Evolutionary conservation across 2,329 filamentous ascomycete genomes (phyloP).

Genomic region (Fusarium sp.): DNA sequence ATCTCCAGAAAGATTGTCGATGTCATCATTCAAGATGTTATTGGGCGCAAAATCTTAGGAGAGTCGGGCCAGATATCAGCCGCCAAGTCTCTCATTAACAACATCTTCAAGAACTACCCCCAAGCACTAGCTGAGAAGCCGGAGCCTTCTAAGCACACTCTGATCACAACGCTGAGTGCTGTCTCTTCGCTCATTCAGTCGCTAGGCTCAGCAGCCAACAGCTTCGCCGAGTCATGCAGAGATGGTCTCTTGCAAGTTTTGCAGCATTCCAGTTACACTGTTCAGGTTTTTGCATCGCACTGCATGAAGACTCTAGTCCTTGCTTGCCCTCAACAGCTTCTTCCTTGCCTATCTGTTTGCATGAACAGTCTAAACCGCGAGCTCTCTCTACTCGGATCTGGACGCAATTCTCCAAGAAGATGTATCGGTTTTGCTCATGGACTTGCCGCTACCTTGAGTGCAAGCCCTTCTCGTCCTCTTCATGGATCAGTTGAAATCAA

Average conservation of each 20-base stretch:
- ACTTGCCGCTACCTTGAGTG: constrained; percentile 89
- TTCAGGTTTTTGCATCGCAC: constrained; percentile 88
- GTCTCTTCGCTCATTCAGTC: constrained; percentile 81
- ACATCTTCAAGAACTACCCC: constrained; percentile 93
- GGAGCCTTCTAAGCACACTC: constrained; percentile 87
- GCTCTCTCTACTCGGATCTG: constrained; percentile 78
- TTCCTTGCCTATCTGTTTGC: constrained; percentile 92
- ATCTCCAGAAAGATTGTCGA: constrained; percentile 87
- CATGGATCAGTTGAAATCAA: constrained; percentile 97
- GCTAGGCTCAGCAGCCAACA: constrained; percentile 83
- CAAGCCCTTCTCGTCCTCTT: constrained; percentile 85
- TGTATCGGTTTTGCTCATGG: constrained; percentile 94
- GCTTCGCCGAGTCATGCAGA: constrained; percentile 83
- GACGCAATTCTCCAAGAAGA: constrained; percentile 80
- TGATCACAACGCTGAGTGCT: constrained; percentile 82
- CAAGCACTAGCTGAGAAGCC: constrained; percentile 86
- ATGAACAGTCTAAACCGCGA: constrained; percentile 95
- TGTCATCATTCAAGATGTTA: constrained; percentile 83
- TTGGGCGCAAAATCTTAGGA: constrained; percentile 83
- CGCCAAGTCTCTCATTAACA: constrained; percentile 83
- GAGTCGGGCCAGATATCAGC: constrained; percentile 89
- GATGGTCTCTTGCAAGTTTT: constrained; percentile 90
- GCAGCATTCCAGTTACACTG: constrained; percentile 94
- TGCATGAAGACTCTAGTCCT: constrained; percentile 89
- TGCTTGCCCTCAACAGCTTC: constrained; percentile 89